A percentile compares a stretch with the other conserved stretches of the same genome.
Conservation (phyloP, 495 filamentous ascomycete genomes). For the Aspergillus conjunctus region DNA sequence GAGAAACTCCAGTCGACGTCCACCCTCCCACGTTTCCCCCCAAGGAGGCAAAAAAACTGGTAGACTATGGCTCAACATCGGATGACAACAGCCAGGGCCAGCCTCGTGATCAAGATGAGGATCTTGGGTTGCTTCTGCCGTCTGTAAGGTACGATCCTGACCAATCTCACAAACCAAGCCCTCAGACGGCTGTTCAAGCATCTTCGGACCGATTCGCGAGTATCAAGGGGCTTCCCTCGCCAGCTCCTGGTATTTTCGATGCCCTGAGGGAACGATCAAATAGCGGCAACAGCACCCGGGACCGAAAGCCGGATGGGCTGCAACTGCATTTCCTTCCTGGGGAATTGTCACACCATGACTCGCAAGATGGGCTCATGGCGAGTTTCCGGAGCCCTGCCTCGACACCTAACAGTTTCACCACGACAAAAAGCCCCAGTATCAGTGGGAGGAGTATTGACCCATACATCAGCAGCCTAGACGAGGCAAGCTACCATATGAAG, state of each 20-base stretch:
- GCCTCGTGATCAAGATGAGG: constrained; percentile 35
- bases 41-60: constrained; percentile 41
- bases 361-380: constrained; percentile 28
- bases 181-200: constrained; percentile 55
- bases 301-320: constrained; percentile 79
- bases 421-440: constrained; percentile 54
- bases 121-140: constrained; percentile 49
- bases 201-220: constrained; percentile 40
- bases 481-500: constrained; percentile 65
- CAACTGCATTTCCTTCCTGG: constrained; percentile 69
- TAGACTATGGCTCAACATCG: constrained; percentile 51
- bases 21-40: constrained; percentile 51
- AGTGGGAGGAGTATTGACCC: constrained; percentile 73
- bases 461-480: constrained; percentile 84
- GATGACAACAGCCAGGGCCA: constrained; percentile 36
- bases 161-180: constrained; percentile 46
- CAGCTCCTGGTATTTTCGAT: constrained; percentile 56
- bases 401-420: constrained; percentile 50
- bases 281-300: constrained; percentile 70
- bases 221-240: constrained; percentile 61
- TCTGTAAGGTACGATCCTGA: constrained; percentile 54
- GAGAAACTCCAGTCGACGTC: constrained; percentile 68
- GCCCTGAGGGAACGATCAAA: constrained; percentile 59
- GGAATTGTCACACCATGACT: constrained; percentile 38
- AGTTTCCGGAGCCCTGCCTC: constrained; percentile 52